Conservation (phyloP, 2,329 filamentous ascomycete genomes). For the Chlorencoelia australis region DNA sequence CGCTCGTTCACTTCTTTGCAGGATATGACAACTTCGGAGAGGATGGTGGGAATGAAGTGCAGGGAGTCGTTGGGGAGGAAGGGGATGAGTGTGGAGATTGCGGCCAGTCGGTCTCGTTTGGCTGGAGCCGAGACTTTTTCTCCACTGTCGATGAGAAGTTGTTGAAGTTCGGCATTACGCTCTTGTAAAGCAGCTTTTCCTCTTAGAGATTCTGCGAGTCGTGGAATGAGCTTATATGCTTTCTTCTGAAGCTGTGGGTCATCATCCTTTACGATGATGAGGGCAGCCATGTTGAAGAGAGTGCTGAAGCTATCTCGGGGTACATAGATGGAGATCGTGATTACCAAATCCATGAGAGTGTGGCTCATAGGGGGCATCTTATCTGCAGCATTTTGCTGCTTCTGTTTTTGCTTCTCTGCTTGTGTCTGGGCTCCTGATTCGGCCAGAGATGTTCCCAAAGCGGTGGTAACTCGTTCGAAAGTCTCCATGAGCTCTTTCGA, state of each 20-base stretch:
- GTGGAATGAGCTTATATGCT: conserved; percentile 93
- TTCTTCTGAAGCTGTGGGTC: conserved; percentile 97
- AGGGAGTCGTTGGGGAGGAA: conserved; percentile 68
- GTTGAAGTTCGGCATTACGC: conserved; percentile 68
- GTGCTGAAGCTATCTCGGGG: conserved; percentile 75
- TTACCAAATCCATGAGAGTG: conserved; percentile 92
- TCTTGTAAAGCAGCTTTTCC: conserved; percentile 69
- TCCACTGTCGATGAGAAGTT: conserved; percentile 66
- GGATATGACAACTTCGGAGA: conserved; percentile 90
- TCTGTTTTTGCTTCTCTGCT: conserved; percentile 51
- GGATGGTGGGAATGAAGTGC: conserved; percentile 84
- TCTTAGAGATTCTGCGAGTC: conserved; percentile 69
- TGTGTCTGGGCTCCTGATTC: conserved; percentile 52
- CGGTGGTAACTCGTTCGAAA: conserved; percentile 75
- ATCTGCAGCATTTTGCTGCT: conserved; percentile 43
- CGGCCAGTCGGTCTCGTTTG: conserved; percentile 73
- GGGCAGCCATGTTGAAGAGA: conserved; percentile 77
- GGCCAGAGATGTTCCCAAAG: conserved; percentile 65
- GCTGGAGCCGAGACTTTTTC: conserved; percentile 83
- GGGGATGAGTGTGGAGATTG: conserved; percentile 70
- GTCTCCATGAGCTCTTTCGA: conserved; percentile 72
- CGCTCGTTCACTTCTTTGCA: conserved; percentile 98
- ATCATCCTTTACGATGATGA: conserved; percentile 69
- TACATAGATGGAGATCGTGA: conserved; percentile 90
- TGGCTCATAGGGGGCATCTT: conserved; percentile 88